Percentiles rank a stretch among this genome's conserved stretches.
Conservation (phyloP, 805 yeast genomes). For the Spathaspora girioi region DNA sequence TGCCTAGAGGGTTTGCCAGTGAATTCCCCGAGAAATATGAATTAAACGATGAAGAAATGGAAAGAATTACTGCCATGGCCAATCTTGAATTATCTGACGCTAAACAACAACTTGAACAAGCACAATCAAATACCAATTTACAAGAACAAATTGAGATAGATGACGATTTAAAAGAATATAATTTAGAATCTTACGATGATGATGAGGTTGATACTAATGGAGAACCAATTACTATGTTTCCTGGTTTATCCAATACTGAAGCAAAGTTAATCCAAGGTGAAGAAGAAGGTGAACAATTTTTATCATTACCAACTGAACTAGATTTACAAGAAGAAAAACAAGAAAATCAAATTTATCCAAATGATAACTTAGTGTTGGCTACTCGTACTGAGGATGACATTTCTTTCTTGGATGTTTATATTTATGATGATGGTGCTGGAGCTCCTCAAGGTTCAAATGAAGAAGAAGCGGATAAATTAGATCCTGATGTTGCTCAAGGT, state of each 20-base stretch:
- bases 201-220: slow-evolving; percentile 60
- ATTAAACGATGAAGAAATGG: slow-evolving; percentile 88
- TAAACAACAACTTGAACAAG: slow-evolving; percentile 55
- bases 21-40: slow-evolving; percentile 90
- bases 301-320: slow-evolving; percentile 56
- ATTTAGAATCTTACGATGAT: slow-evolving; percentile 79
- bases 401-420: slow-evolving; percentile 87
- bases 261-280: slow-evolving; percentile 49
- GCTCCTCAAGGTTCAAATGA: slow-evolving; percentile 67
- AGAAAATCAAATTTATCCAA: slow-evolving; percentile 82
- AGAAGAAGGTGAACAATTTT: slow-evolving; percentile 52
- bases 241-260: slow-evolving; percentile 60
- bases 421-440: slow-evolving; percentile 91
- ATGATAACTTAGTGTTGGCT: slow-evolving; percentile 85
- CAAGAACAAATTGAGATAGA: slow-evolving; percentile 61
- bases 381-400: slow-evolving; percentile 96
- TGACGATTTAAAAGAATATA: slow-evolving; percentile 85
- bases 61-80: slow-evolving; percentile 82
- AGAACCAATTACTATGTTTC: slow-evolving; percentile 61
- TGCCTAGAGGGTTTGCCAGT: slow-evolving; percentile 91
- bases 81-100: slow-evolving; percentile 78
- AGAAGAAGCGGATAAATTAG: slow-evolving; percentile 62
- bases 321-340: slow-evolving; percentile 75
- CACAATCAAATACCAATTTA: slow-evolving; percentile 29
- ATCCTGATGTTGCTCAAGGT: slow-evolving; percentile 74